These are phyloP conservation scores for Wickerhamiella hasegawae DNA, from an alignment of 805 yeast genomes.

Conservation along the genomic window DNA sequence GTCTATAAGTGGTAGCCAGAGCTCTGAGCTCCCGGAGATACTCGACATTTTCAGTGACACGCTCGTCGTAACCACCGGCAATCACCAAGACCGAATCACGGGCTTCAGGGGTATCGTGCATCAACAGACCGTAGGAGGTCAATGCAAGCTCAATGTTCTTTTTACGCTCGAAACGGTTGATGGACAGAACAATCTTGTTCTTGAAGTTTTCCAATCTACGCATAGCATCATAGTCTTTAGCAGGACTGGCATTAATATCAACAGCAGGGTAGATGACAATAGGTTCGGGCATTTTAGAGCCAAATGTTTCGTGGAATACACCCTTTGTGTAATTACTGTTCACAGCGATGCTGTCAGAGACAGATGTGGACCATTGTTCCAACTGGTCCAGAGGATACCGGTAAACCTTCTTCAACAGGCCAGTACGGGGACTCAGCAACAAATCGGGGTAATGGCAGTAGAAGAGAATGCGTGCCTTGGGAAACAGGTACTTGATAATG, in stretches of 20 bases:
- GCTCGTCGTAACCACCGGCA: conserved; percentile 82
- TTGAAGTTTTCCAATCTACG: conserved; percentile 3
- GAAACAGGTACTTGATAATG: conserved; percentile 28
- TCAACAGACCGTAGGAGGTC: conserved; percentile 38
- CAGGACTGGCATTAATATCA: conserved; percentile 19
- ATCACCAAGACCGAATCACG: conserved; percentile 34
- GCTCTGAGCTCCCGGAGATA: conserved; percentile 46
- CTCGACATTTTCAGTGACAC: conserved; percentile 59
- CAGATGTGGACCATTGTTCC: conserved; percentile 66
- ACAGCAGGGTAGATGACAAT: conserved; percentile 71
- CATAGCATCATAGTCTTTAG: conserved; percentile 1
- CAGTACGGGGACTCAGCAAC: conserved; percentile 44
- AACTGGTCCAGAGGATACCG: conserved; percentile 69
- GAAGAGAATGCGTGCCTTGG: conserved; percentile 43
- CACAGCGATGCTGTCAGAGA: conserved; percentile 69
- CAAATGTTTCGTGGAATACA: conserved; percentile 52
- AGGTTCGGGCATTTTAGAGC: conserved; percentile 23
- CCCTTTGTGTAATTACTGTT: conserved; percentile 71
- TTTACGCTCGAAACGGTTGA: conserved; percentile 79
- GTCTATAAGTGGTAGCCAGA: conserved; percentile 29
- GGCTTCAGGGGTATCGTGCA: conserved; percentile 20
- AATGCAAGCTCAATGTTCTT: conserved; percentile 73
- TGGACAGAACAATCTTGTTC: conserved; percentile 40
- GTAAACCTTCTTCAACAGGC: conserved; percentile 44
- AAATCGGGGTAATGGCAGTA: conserved; percentile 97